These are phyloP conservation scores for Ascochyta viciae-villosae DNA, from an alignment of 2,329 filamentous ascomycete species.

Conservation along the genomic window DNA sequence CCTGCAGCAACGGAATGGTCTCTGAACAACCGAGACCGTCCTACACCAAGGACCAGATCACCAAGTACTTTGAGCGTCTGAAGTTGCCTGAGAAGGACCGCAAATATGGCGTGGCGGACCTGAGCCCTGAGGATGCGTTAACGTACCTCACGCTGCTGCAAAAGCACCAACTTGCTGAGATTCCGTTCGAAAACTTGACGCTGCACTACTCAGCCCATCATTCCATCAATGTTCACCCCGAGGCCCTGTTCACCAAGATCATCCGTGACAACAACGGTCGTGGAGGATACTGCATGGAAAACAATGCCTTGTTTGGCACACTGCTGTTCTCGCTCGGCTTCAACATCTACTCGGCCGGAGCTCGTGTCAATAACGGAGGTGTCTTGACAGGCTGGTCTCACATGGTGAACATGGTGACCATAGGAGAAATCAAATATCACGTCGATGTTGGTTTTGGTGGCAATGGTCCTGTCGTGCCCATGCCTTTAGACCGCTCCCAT, in stretches of 20 bases:
- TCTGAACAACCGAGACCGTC: conserved; percentile 25
- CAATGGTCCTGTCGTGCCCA: conserved; percentile 48
- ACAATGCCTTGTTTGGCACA: conserved; percentile 60
- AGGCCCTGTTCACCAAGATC: conserved; percentile 62
- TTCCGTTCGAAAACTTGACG: conserved; percentile 65
- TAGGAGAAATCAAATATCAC: conserved; percentile 42
- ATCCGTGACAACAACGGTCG: conserved; percentile 57
- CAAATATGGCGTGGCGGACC: conserved; percentile 30
- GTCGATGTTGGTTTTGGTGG: conserved; percentile 56
- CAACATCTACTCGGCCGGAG: conserved; percentile 50
- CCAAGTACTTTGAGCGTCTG: conserved; percentile 47
- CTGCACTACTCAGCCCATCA: conserved; percentile 56
- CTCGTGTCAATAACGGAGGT: conserved; percentile 45
- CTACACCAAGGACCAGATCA: conserved; percentile 39
- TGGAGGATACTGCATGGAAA: conserved; percentile 70
- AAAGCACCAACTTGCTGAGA: conserved; percentile 53
- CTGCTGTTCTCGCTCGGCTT: conserved; percentile 62
- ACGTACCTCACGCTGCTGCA: conserved; percentile 42
- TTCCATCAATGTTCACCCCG: conserved; percentile 57
- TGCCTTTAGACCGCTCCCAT: conserved; percentile 45
- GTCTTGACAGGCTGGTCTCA: conserved; percentile 49
- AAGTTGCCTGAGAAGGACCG: conserved; percentile 35
- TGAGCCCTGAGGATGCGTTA: conserved; percentile 33
- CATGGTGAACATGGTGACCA: conserved; percentile 55
- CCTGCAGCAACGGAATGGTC: conserved; percentile 25